Evolutionary conservation across 164 flowering plant species (phyloP).

Genomic region (Saururus chinensis): DNA sequence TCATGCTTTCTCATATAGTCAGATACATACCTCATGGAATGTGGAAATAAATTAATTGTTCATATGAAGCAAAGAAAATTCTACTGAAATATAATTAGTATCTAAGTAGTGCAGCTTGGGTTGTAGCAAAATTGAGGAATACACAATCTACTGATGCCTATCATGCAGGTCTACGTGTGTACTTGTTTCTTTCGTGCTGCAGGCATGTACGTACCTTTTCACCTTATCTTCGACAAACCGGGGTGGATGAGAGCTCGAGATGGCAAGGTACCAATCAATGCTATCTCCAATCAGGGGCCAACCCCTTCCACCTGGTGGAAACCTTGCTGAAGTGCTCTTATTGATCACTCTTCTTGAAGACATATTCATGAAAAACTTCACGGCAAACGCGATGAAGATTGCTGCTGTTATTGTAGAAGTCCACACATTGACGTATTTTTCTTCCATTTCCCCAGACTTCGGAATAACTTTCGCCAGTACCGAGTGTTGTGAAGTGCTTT

Average conservation of each 20-base stretch:
- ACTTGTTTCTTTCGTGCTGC: not conserved
- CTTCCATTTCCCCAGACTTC: conserved; percentile 14
- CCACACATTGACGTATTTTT: conserved; percentile 1
- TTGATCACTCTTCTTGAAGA: conserved; percentile 3
- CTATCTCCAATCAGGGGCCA: conserved; percentile 75
- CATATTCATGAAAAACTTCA: not conserved
- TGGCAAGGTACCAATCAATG: conserved; percentile 65
- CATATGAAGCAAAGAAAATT: no score
- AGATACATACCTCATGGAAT: no score
- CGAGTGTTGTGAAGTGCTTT: no score
- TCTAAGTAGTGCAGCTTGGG: no score
- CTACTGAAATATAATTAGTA: no score
- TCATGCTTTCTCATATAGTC: no score
- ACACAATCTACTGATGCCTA: no score
- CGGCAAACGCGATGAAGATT: conserved; percentile 13
- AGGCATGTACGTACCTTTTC: conserved; percentile 38
- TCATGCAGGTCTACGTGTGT: no score
- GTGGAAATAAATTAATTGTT: no score
- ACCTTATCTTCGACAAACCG: conserved; percentile 56
- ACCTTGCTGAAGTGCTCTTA: conserved; percentile 8
- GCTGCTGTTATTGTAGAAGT: conserved; percentile 7
- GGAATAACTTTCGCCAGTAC: no score
- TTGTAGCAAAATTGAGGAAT: no score
- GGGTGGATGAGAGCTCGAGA: conserved; percentile 74
- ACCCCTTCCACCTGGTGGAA: conserved; percentile 73